Base-by-base conservation (phyloP, 192 early-diverging fungal genomes). In the Podila epigama region DNA sequence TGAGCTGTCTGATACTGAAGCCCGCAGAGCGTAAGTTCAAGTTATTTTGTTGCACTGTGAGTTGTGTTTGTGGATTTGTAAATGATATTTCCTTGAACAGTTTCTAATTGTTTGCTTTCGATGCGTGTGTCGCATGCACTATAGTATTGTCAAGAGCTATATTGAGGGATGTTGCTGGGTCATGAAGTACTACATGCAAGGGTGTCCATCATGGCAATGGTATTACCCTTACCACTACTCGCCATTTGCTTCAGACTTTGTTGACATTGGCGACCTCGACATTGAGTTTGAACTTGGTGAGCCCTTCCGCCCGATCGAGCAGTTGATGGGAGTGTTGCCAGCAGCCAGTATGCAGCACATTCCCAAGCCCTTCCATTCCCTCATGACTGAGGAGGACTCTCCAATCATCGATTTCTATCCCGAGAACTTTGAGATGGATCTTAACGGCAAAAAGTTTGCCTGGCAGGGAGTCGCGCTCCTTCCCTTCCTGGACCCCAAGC, bases 181-280 rank as follows among this genome's bases (percentile, higher is more conserved):
- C 35, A 88, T 97, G 48, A 82, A 89, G 58, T 99, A 99, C 79
- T 99, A 99, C 79, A 97, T 95, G 81, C 88, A 91, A 59, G 85
- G 82, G 78, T 75, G 68, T 61, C 90, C 86, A 27, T 98, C 97
- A 18, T 99, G 97, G 97, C 89, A 85, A 36, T 99, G 97, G 97
- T 99, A 93, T 84, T 99, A 94, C 64, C 97, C 97, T 7, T 98
- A 94, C 80, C 94, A 98, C 84, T 99, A 98, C 69, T 92, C 97
- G 22, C 96, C 96, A 1, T 82, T 94, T 61, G 90, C 92, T 4
- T 90, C 89, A 0, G 95, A 98, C 75, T 91, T 97, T 58, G 63
- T 82, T 9, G 87, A 95, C 70, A 81, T 99, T 58, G 88, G 79
- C 51, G 79, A 87, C 35, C 81, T 95, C 66, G 79, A 91, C 55